Base-by-base conservation (phyloP, 306 rosid genomes). In the Pachyrhizus erosus region DNA sequence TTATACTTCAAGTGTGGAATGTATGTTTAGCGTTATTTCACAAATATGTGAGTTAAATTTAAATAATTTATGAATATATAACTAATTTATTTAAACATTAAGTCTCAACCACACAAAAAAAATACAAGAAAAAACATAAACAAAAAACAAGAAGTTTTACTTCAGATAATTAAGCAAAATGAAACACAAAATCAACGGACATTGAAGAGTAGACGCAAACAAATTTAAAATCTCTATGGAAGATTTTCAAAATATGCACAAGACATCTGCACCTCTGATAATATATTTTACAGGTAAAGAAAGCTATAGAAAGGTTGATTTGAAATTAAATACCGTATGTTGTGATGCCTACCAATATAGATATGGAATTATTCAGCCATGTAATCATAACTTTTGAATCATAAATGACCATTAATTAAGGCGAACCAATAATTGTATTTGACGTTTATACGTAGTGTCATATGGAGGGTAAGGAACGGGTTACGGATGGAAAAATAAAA, bases 361-460 rank as follows among this genome's bases (percentile, higher is more conserved):
- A 6, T 17, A 64, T 33, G 24, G 14, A 64, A 14, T 65, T 34
- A 33, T 67, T 67, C 10, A 37, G 21, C 40, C 68, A 27, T 61
- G 68, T 61, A 61, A 61, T 61, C 18, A 61, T 61, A 61, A 61
- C 68, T 27, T 61, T 61, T 5, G 40, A 61, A 14, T 61, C 20
- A 20, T 29, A 61, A 5, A 61, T 26, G 40, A 26, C 40, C 68
- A 14, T 27, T 61, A 61, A 61, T 61, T 14, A 26, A 13, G 20
- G 68, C 4, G 0, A 61, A 14, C 20, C 18, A 61, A 27, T 27
- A 60, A 60, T 60, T 60, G 37, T 37, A 13, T 26, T 57, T 57
- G 65, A 57, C 65, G 5, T 57, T 57, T 10, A 23, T 57, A 57
- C 65, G 65, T 57, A 24, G 66, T 7, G n/a, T 58, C 17, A 10